phyloP scores from a whole-genome alignment of 768 basidiomycete species.

The Lentinula aciculospora region DNA sequence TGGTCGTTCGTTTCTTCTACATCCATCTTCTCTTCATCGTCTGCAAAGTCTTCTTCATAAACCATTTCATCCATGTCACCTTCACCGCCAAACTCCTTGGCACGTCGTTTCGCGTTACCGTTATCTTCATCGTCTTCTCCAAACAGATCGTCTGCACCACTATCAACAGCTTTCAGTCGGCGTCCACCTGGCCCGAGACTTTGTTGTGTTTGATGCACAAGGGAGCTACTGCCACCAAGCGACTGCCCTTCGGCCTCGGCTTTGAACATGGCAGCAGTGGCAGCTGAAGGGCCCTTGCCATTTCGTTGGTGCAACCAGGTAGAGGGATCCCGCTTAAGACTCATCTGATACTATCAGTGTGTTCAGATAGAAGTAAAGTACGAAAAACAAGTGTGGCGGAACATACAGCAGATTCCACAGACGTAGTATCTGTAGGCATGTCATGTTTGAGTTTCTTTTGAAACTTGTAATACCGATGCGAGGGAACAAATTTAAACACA shows the following conservation, averaged over 20 bases:
- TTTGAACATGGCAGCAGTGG: constrained; percentile 67
- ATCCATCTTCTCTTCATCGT: constrained; percentile 78
- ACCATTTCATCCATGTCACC: constrained; percentile 80
- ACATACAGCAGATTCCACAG: constrained; percentile 60
- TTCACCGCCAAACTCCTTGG: constrained; percentile 65
- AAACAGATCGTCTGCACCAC: constrained; percentile 53
- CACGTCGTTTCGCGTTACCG: constrained; percentile 35
- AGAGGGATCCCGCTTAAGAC: constrained; percentile 72
- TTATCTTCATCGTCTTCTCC: constrained; percentile 57
- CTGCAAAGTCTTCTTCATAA: constrained; percentile 81
- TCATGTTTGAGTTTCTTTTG: constrained; percentile 78
- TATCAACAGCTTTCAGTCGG: constrained; percentile 62
- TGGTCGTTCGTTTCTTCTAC: constrained; percentile 69
- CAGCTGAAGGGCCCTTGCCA: constrained; percentile 53
- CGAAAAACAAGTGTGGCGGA: constrained; percentile 8
- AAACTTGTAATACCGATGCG: constrained; percentile 90
- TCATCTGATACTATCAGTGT: constrained; percentile 36
- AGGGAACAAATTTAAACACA: constrained; percentile 83
- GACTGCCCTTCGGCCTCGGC: constrained; percentile 47
- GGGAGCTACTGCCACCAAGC: constrained; percentile 30
- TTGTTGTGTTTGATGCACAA: constrained; percentile 43
- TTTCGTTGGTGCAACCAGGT: constrained; percentile 65
- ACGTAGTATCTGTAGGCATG: constrained; percentile 59
- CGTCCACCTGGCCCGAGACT: constrained; percentile 70
- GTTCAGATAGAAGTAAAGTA: constrained; percentile 9